These are phyloP conservation scores for Cryptococcus sp. DNA, from an alignment of 1,284 basidiomycete species.

Conservation along the genomic window DNA sequence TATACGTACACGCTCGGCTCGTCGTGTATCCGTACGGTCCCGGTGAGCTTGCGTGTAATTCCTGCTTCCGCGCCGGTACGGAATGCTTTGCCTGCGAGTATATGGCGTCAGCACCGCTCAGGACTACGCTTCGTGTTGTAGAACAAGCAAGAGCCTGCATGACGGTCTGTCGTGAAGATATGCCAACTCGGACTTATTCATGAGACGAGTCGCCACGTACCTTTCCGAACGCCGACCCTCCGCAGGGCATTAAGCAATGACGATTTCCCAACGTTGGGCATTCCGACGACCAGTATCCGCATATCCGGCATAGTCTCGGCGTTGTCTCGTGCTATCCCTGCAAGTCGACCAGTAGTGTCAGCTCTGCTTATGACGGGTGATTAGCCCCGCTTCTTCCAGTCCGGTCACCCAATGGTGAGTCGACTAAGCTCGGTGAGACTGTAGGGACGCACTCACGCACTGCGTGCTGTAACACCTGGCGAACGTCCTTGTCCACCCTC, in stretches of 20 bases:
- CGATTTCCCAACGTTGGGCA: conserved; percentile 99
- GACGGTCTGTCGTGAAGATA: neutral
- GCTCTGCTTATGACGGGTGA: neutral
- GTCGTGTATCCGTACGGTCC: conserved; percentile 74
- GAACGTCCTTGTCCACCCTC: conserved; percentile 54
- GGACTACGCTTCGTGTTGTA: neutral
- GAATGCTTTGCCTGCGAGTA: conserved; percentile 74
- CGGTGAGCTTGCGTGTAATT: conserved; percentile 79
- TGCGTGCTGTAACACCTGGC: conserved; percentile 53
- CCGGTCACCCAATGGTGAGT: neutral
- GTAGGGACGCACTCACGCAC: conserved; percentile 42
- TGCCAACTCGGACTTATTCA: neutral
- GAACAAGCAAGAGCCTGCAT: neutral
- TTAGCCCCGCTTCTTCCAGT: neutral
- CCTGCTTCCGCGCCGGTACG: conserved; percentile 87
- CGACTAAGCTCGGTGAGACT: neutral
- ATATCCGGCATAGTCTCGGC: conserved; percentile 66
- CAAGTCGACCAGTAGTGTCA: conserved; percentile 31
- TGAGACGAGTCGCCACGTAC: conserved; percentile 57
- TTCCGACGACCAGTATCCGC: conserved; percentile 88
- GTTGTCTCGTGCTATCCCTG: conserved; percentile 70
- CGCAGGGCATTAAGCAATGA: conserved; percentile 90
- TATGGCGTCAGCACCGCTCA: neutral
- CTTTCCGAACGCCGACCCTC: conserved; percentile 80
- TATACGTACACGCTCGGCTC: conserved; percentile 87